Conservation (phyloP, 305 asterid species). For the Coffea humblotiana region DNA sequence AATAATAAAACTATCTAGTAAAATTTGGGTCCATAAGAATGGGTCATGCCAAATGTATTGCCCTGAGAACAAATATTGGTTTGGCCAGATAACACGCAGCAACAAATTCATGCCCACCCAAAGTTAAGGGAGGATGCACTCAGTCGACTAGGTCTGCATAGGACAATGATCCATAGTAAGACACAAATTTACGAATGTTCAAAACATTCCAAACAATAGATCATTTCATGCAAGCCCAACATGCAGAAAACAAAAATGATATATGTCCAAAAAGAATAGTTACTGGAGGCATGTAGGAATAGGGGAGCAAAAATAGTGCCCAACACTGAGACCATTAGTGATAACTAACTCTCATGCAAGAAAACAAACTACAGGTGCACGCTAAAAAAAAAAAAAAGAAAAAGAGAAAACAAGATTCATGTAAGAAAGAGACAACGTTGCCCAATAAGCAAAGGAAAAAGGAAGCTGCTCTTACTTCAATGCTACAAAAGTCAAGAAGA, state of each 20-base stretch:
- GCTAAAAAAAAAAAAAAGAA: not conserved
- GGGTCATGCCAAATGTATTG: not conserved
- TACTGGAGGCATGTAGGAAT: too few relatives aligned
- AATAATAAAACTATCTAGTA: not conserved
- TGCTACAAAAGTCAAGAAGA: conserved; percentile 91
- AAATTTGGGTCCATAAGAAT: too few relatives aligned
- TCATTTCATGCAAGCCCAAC: not conserved
- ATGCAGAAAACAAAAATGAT: not conserved
- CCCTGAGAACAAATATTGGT: too few relatives aligned
- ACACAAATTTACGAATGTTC: not conserved
- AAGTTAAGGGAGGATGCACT: too few relatives aligned
- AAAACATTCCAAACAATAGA: not conserved
- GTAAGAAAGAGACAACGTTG: not conserved
- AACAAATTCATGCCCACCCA: not conserved
- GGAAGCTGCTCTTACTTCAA: conserved; percentile 57
- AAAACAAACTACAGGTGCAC: not conserved
- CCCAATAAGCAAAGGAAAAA: not conserved
- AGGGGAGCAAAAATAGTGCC: not conserved
- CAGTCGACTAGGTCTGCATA: not conserved
- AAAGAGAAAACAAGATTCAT: not conserved
- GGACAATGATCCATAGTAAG: not conserved
- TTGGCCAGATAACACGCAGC: not conserved
- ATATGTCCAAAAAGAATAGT: not conserved
- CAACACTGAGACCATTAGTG: not conserved
- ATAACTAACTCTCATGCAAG: not conserved